Base-by-base conservation (phyloP, 1,284 basidiomycete genomes). In the Ceratobasidium sp. region DNA sequence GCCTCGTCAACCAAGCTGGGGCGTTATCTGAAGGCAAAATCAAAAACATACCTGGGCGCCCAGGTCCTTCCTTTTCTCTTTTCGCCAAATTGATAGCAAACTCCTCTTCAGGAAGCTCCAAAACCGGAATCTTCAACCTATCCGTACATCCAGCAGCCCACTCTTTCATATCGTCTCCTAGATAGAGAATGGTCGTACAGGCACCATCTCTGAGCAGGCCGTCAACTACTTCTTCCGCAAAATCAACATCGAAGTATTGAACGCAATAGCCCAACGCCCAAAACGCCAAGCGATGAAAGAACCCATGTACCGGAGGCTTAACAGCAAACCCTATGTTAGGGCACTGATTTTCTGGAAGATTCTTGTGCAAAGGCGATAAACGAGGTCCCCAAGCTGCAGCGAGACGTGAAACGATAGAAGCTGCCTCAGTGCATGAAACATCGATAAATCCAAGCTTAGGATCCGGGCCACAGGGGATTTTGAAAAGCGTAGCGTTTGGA, bases 261-360 rank as follows among this genome's bases (percentile, higher is more conserved):
- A 69, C 35, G 18, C 49, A 43, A 9, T 41, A 69, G 21, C 66
- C 66, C 9, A 69, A 14, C 1, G 66, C 66, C 66, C 66, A 69
- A 30, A 69, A 57, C 18, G 66, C 66, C 3, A 69, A n/a, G 14
- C 26, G 50, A 18, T 69, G 66, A 35, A 69, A 69, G 23, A 69
- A 35, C 0, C 38, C 26, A 41, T 69, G 32, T 7, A 57, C 50
- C 28, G 30, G 13, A n/a, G 66, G 52, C 46, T 52, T 21, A 16
- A 44, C 35, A 14, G 38, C 63, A n/a, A 66, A 50, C 1, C 23
- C 63, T 8, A 54, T 26, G 14, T 11, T 41, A 18, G 21, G 47
- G 2, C 47, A 23, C 3, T 4, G 26, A 7, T 47, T 23, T 21
- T 26, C 49, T 21, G 2, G 26, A 7, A 32, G 63, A 8, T 14